Base-by-base conservation (phyloP, 768 basidiomycete genomes). In the Dioszegia hungarica region DNA sequence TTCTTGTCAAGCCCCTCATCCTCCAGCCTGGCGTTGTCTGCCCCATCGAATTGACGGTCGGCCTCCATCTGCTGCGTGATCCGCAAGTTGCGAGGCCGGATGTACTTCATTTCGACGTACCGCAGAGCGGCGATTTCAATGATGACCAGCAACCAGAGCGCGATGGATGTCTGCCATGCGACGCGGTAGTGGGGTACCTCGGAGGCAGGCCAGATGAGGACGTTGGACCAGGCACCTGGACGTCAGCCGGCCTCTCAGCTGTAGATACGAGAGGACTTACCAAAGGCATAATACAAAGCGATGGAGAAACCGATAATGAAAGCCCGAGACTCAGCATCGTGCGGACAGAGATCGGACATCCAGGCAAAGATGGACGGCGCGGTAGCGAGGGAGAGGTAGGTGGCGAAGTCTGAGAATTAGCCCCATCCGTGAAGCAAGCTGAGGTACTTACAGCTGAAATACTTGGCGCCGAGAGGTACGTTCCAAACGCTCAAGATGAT, bases 401-500 rank as follows among this genome's bases (percentile, higher is more conserved):
- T 54, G 22, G 59, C 57, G 40, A 73, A 73, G 61, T 60, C 68
- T 66, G 54, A 17, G 19, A 29, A 33, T 54, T 22, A 50, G 45
- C 24, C 14, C 19, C 20, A 36, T 36, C 34, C n/a, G 28, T 4
- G n/a, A 10, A 20, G 4, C 33, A 28, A 14, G 14, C 28, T 27
- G 22, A 19, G 22, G 5, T 8, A 38, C 66, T 59, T 38, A 71
- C 69, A 72, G 31, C 55, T 51, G 52, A 70, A 74, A 51, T 69
- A 74, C 41, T 70, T 70, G 11, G 68, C 72, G 5, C 48, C 55
- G 4, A 63, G 40, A 33, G 67, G 60, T 3, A 74, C 67, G 38
- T 66, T 63, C 72, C 72, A 74, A 29, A 74, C 58, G 6, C 57
- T 54, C 64, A 74, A 54, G 59, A 74, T 74, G 59, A 74, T 71